These are phyloP conservation scores for Parafenestella ontariensis DNA, from an alignment of 2,329 filamentous ascomycete genomes.

Conservation along the genomic window DNA sequence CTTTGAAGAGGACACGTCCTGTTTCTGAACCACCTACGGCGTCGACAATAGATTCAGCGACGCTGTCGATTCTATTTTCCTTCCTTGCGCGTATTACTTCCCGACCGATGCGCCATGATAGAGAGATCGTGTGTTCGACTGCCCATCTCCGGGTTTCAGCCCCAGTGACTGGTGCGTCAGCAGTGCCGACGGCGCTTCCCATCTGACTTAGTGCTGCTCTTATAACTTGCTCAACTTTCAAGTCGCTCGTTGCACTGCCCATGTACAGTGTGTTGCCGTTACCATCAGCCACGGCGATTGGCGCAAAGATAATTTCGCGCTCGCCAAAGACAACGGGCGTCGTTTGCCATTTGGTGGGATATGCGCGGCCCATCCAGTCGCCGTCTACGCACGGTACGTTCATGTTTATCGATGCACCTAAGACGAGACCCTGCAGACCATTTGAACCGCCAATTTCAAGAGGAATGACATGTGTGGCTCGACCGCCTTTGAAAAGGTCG, in stretches of 20 bases:
- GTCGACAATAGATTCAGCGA: conserved; percentile 51
- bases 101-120: conserved; percentile 49
- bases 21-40: conserved; percentile 50
- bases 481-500: conserved; percentile 39
- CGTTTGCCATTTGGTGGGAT: conserved; percentile 55
- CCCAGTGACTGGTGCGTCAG: conserved; percentile 49
- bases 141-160: conserved; percentile 48
- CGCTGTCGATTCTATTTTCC: conserved; percentile 45
- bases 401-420: conserved; percentile 49
- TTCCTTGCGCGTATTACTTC: conserved; percentile 46
- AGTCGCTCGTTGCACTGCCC: conserved; percentile 45
- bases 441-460: conserved; percentile 59
- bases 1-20: conserved; percentile 53
- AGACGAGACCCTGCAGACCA: conserved; percentile 50
- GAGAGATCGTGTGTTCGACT: conserved; percentile 49
- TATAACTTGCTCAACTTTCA: conserved; percentile 50
- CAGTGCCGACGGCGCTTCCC: conserved; percentile 45
- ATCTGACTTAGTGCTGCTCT: conserved; percentile 47
- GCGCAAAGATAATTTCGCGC: conserved; percentile 49
- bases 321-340: conserved; percentile 54
- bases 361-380: conserved; percentile 58
- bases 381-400: conserved; percentile 55
- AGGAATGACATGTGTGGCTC: conserved; percentile 47
- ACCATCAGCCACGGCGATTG: conserved; percentile 50
- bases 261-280: conserved; percentile 53